Evolutionary conservation across 225 moss, liverwort and hornwort genomes (phyloP).

Genomic region (Marchantia polymorpha): DNA sequence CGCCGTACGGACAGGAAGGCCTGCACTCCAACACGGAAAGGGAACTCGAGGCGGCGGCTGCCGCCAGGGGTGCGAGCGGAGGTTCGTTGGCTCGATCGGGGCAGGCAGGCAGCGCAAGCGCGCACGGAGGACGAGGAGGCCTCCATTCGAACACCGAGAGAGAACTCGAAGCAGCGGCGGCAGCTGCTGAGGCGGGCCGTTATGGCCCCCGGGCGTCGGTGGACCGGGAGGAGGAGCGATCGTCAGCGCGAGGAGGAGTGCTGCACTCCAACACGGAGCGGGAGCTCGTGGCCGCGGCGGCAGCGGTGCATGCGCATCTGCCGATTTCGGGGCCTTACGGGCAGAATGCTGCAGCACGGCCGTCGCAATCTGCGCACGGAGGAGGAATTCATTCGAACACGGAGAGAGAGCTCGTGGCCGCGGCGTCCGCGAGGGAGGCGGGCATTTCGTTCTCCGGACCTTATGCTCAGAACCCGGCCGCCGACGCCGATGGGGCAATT

Average conservation of each 20-base stretch:
- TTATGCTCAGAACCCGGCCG: background rate
- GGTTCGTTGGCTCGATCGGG: too few relatives aligned
- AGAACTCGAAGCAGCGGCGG: background rate
- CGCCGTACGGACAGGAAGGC: background rate
- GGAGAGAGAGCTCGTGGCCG: background rate
- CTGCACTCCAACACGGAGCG: background rate
- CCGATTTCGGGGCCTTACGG: background rate
- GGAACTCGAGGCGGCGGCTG: background rate
- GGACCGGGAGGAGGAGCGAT: too few relatives aligned
- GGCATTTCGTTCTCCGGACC: background rate
- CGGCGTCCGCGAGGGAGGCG: background rate
- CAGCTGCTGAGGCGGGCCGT: background rate
- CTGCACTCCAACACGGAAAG: slow-evolving; percentile 9
- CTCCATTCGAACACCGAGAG: slow-evolving; percentile 2
- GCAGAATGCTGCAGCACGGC: background rate
- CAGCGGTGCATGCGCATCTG: too few relatives aligned
- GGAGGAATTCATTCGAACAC: background rate
- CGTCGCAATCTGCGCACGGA: background rate
- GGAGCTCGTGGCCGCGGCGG: background rate
- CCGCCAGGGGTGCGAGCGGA: background rate
- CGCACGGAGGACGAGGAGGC: too few relatives aligned
- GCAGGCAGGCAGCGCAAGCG: background rate
- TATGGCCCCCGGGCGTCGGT: too few relatives aligned
- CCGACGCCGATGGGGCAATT: background rate
- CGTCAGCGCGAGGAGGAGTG: background rate